Evolutionary conservation across 2,329 filamentous ascomycete species (phyloP).

Genomic region (Botrytis deweyae): DNA sequence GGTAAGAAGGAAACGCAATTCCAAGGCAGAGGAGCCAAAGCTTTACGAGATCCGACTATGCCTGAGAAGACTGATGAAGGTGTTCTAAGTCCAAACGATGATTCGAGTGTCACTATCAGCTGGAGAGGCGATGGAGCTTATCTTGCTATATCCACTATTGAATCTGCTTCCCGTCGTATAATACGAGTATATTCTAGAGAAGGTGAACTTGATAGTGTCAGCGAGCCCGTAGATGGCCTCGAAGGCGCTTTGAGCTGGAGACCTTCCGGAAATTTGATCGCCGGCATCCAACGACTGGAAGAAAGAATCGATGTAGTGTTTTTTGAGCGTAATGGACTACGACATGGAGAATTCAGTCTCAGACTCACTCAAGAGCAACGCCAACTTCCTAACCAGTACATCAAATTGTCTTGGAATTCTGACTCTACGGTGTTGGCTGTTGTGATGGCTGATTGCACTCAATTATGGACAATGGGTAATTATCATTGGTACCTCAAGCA

Average conservation of each 20-base stretch:
- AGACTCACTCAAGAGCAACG: constrained; percentile 61
- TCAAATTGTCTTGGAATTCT: constrained; percentile 79
- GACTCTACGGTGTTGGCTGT: constrained; percentile 91
- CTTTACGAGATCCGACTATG: constrained; percentile 88
- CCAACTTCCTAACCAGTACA: constrained; percentile 53
- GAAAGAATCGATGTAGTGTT: constrained; percentile 81
- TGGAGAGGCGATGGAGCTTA: constrained; percentile 95
- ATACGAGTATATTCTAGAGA: constrained; percentile 90
- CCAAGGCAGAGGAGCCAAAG: constrained; percentile 83
- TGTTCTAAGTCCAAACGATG: constrained; percentile 69
- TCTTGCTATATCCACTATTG: constrained; percentile 81
- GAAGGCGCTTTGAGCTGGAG: constrained; percentile 87
- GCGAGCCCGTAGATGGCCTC: constrained; percentile 91
- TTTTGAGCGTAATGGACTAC: constrained; percentile 94
- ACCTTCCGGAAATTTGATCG: constrained; percentile 85
- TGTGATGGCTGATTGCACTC: constrained; percentile 69
- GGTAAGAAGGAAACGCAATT: constrained; percentile 98
- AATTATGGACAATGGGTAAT: constrained; percentile 95
- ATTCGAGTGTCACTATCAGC: constrained; percentile 69
- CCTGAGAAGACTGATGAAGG: constrained; percentile 90
- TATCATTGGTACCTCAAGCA: constrained; percentile 99
- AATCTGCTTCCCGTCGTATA: constrained; percentile 67
- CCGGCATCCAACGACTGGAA: constrained; percentile 72
- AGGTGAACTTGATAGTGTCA: constrained; percentile 86
- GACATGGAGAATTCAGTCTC: constrained; percentile 92